These are phyloP conservation scores for Vanrija sp. DNA, from an alignment of 1,284 basidiomycete genomes.

Conservation along the genomic window DNA sequence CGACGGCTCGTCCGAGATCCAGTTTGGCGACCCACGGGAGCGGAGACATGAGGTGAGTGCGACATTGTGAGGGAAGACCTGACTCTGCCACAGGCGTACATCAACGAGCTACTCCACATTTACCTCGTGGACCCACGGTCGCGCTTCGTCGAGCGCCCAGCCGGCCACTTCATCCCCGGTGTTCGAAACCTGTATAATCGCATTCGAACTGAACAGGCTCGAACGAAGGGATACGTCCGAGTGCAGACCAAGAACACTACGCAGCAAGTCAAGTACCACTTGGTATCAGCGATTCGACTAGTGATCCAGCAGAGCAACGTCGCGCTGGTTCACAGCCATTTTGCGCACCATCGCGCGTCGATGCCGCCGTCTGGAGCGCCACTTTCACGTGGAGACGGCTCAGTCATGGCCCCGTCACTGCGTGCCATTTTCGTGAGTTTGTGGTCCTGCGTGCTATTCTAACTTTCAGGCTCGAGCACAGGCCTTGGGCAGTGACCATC, in stretches of 20 bases:
- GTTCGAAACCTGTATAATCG: constrained; percentile 15
- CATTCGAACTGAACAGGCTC: constrained; percentile 5
- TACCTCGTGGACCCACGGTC: constrained; percentile 12
- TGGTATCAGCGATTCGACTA: constrained; percentile 27
- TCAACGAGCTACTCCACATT: constrained; percentile 8
- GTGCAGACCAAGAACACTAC: constrained; percentile 6
- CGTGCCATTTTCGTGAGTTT: constrained; percentile 25
- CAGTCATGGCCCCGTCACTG: constrained; percentile 20
- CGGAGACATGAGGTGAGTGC: constrained; percentile 12
- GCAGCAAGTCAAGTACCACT: constrained; percentile 14
- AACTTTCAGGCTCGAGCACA: constrained; percentile 6
- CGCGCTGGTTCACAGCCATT: constrained; percentile 20
- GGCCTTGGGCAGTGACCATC: constrained; percentile 8
- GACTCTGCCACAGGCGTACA: constrained; percentile 4
- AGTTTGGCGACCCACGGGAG: constrained; percentile 7
- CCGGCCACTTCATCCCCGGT: constrained; percentile 13
- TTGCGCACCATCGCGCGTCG: constrained; percentile 9
- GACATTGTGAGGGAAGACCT: not conserved
- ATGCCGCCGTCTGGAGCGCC: not conserved
- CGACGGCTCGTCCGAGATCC: constrained; percentile 1
- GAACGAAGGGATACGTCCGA: not conserved
- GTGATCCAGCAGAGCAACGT: constrained; percentile 28
- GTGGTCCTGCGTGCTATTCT: not conserved
- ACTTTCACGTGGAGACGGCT: constrained; percentile 21
- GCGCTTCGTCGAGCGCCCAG: constrained; percentile 3